Evolutionary conservation across 441 rosid genomes (phyloP), one percentile per base, ranked within the genome.

Genomic region (Melastoma candidum): DNA sequence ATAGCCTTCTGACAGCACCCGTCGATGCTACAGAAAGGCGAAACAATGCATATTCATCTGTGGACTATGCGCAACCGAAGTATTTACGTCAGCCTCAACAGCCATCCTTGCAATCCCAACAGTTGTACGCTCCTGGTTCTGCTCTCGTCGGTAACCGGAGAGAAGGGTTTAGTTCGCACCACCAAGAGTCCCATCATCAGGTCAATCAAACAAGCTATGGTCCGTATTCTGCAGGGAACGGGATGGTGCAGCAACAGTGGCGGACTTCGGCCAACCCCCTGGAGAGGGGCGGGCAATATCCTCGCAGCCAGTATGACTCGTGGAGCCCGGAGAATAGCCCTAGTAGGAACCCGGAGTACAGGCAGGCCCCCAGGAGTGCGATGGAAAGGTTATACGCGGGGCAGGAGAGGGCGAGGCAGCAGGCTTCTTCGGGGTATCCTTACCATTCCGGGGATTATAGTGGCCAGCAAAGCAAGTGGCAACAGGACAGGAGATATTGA

Each of bases 251-350:
- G 11, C 43, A 44, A 7, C 36, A 39, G 36, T 52, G 14, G 36
- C 14, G 26, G 10, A 63, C 58, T 63, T 58, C 78, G 56, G 57
- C 77, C 47, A 77, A 68, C 59, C 74, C 62, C 63, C 52, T 45
- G 3, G 22, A 64, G 65, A 80, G 71, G 45, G 78, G 75, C 65
- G 78, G 77, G 49, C 74, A 63, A 56, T 57, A 65, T 58, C 58
- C 25, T 2, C 51, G 70, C 29, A 61, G 63, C 54, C 77, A 69
- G 12, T 85, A 66, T 52, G 96, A 85, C 64, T 87, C 98, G 2
- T 88, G 96, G 96, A 85, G 96, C 71, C 95, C 93, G 0, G 96
- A 92, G 46, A 65, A 79, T 62, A 92, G 96, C 63, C 96, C 84
- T 45, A 71, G 49, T 17, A 76, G 77, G 65, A 48, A 68, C 44